Percentiles rank a stretch among this genome's conserved stretches.
Evolutionary conservation across 495 filamentous ascomycete genomes (phyloP).

Genomic region (Neurospora sublineolata): DNA sequence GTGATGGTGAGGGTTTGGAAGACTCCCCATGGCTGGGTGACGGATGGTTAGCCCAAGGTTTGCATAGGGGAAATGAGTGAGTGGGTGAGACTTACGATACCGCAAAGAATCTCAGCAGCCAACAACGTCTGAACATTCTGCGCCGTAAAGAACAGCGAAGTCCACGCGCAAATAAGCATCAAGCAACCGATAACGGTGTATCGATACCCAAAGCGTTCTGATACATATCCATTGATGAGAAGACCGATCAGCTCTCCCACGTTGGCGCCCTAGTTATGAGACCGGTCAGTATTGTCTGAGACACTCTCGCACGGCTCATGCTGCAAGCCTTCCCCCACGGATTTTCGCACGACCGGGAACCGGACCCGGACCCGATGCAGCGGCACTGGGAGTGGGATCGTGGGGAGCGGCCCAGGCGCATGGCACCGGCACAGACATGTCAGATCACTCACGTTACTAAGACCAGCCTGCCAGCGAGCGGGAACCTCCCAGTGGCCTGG

Average conservation of each 20-base stretch:
- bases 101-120: conserved; percentile 63
- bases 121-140: conserved; percentile 56
- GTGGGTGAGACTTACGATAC: conserved; percentile 38
- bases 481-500: conserved; percentile 56
- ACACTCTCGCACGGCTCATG: neutral
- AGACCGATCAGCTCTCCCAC: conserved; percentile 66
- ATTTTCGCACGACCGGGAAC: neutral
- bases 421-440: neutral
- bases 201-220: conserved; percentile 61
- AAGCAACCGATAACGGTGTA: conserved; percentile 63
- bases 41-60: neutral
- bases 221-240: conserved; percentile 63
- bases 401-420: neutral
- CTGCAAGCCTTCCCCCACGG: neutral
- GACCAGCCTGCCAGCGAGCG: conserved; percentile 64
- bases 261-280: conserved; percentile 18
- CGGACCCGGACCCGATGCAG: neutral
- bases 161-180: conserved; percentile 54
- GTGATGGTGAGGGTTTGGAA: conserved; percentile 71
- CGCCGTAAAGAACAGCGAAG: conserved; percentile 66
- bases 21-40: conserved; percentile 52
- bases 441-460: conserved; percentile 50
- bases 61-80: neutral
- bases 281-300: neutral
- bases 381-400: neutral